Conservation (phyloP, 2,329 filamentous ascomycete species). For the Pseudocercospora crystallina region DNA sequence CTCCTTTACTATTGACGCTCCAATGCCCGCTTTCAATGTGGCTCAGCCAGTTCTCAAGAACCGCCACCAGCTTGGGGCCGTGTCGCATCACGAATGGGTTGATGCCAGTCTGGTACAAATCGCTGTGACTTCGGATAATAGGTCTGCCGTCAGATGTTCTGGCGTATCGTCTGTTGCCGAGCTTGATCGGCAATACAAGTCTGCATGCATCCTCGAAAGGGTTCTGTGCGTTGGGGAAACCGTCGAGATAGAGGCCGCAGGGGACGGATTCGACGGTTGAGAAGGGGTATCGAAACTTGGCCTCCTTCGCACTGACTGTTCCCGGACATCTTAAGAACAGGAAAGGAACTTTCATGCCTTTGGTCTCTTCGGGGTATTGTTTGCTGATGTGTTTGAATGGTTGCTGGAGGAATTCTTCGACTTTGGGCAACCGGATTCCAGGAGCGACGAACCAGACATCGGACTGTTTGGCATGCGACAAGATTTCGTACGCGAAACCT, state of each 20-base stretch:
- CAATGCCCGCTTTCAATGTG: constrained; percentile 36
- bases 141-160: constrained; percentile 32
- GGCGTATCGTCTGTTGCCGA: constrained; percentile 32
- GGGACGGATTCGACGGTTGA: constrained; percentile 34
- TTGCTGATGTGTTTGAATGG: constrained; percentile 33
- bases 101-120: constrained; percentile 35
- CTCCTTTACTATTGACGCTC: constrained; percentile 33
- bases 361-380: constrained; percentile 31
- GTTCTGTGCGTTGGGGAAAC: constrained; percentile 34
- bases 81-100: constrained; percentile 37
- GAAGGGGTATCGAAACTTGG: constrained; percentile 36
- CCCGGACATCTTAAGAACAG: constrained; percentile 35
- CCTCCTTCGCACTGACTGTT: constrained; percentile 33
- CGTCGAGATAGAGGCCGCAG: constrained; percentile 37
- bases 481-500: constrained; percentile 35
- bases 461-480: constrained; percentile 31
- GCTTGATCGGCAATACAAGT: constrained; percentile 33
- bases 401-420: constrained; percentile 36
- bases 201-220: constrained; percentile 37
- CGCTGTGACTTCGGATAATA: constrained; percentile 31
- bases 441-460: constrained; percentile 35
- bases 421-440: constrained; percentile 33
- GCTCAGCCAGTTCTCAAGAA: constrained; percentile 35
- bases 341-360: constrained; percentile 36
- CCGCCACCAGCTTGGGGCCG: constrained; percentile 33